Conservation (phyloP, 1,284 basidiomycete species). For the Thelephora terrestris region DNA sequence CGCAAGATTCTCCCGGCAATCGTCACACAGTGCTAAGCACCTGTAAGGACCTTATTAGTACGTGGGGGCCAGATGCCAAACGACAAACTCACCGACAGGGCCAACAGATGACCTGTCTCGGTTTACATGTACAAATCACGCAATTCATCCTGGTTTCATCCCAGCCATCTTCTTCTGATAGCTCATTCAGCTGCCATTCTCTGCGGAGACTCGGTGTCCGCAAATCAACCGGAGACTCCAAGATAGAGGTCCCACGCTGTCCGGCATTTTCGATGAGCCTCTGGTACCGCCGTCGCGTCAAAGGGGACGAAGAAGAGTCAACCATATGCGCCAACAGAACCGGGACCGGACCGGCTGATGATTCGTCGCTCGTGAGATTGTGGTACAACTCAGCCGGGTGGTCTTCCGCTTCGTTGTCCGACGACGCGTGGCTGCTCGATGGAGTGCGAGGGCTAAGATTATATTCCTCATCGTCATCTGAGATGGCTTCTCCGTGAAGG, state of each 20-base stretch:
- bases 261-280: constrained; percentile 21
- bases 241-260: not conserved
- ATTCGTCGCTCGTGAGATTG: constrained; percentile 28
- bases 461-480: constrained; percentile 49
- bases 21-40: constrained; percentile 64
- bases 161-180: constrained; percentile 13
- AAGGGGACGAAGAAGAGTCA: constrained; percentile 27
- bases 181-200: constrained; percentile 7
- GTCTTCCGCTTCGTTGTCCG: constrained; percentile 14
- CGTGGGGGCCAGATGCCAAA: constrained; percentile 1
- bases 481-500: constrained; percentile 50
- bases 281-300: constrained; percentile 37
- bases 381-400: constrained; percentile 29
- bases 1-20: constrained; percentile 59
- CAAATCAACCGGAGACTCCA: not conserved
- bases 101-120: constrained; percentile 67
- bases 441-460: not conserved
- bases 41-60: constrained; percentile 22
- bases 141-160: constrained; percentile 39
- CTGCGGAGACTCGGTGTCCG: not conserved
- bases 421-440: not conserved
- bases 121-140: constrained; percentile 64
- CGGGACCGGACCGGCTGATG: constrained; percentile 26
- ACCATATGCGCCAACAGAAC: constrained; percentile 42
- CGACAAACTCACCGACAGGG: constrained; percentile 52